Percentiles rank a stretch among this genome's conserved stretches.
Conservation (phyloP, 148 eudicot species). For the Spergularia marina region DNA sequence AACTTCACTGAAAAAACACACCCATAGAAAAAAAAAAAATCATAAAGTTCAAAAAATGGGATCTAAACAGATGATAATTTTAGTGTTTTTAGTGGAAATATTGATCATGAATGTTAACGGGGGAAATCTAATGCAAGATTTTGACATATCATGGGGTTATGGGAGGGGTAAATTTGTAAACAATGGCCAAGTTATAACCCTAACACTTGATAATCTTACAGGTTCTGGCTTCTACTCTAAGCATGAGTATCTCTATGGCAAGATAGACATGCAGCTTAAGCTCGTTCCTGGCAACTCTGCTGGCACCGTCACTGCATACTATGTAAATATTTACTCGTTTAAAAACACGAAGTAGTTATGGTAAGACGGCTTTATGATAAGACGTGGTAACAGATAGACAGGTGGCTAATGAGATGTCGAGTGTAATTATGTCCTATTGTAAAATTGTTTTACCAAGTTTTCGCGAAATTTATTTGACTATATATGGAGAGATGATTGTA, state of each 20-base stretch:
- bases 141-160: constrained; percentile 35
- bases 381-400: too few relatives aligned
- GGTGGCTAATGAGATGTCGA: neutral
- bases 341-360: too few relatives aligned
- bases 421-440: neutral
- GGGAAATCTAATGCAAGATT: constrained; percentile 25
- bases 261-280: constrained; percentile 34
- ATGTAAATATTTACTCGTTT: constrained; percentile 3
- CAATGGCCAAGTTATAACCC: constrained; percentile 26
- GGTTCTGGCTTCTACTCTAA: constrained; percentile 35
- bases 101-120: constrained; percentile 10
- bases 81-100: constrained; percentile 10
- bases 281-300: constrained; percentile 40
- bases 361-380: too few relatives aligned
- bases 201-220: constrained; percentile 29
- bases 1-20: neutral
- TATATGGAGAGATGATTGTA: neutral
- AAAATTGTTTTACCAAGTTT: neutral
- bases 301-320: constrained; percentile 38
- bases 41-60: neutral
- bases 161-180: constrained; percentile 29
- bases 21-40: neutral
- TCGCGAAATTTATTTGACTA: neutral
- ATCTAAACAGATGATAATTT: constrained; percentile 4
- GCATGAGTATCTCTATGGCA: constrained; percentile 32